Conservation (phyloP, 1,284 basidiomycete species). For the Leccinum griseonigrum region DNA sequence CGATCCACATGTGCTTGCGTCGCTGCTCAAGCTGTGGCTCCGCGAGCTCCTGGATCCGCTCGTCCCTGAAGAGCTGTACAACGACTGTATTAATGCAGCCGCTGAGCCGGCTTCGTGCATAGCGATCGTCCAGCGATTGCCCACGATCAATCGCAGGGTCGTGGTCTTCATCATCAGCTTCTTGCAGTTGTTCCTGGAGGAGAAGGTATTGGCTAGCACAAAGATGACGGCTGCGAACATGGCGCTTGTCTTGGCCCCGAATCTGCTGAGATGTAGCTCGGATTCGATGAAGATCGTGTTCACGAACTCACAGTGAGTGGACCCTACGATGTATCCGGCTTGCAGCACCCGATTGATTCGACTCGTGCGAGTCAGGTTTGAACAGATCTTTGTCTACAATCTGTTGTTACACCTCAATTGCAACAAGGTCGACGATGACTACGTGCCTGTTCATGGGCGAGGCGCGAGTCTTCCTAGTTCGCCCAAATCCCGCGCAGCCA, state of each 20-base stretch:
- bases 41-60: constrained; percentile 87
- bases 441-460: constrained; percentile 73
- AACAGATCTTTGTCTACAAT: constrained; percentile 85
- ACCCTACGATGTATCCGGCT: not conserved
- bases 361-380: constrained; percentile 52
- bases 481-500: constrained; percentile 32
- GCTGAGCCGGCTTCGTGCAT: constrained; percentile 68
- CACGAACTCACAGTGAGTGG: constrained; percentile 79
- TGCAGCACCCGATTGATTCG: not conserved
- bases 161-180: constrained; percentile 87
- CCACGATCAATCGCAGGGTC: constrained; percentile 81
- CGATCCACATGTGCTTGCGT: constrained; percentile 86
- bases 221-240: constrained; percentile 86
- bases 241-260: constrained; percentile 85
- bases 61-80: constrained; percentile 83
- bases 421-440: constrained; percentile 68
- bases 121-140: constrained; percentile 71
- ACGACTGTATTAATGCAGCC: constrained; percentile 76
- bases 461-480: constrained; percentile 46
- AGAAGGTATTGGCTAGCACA: constrained; percentile 66
- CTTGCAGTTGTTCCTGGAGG: constrained; percentile 82
- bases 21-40: constrained; percentile 88
- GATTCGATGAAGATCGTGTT: constrained; percentile 84
- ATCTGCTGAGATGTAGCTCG: constrained; percentile 79
- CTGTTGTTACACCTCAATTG: constrained; percentile 78